Conservation (phyloP, 2,329 filamentous ascomycete genomes). For the Aspergillus neoniger region DNA sequence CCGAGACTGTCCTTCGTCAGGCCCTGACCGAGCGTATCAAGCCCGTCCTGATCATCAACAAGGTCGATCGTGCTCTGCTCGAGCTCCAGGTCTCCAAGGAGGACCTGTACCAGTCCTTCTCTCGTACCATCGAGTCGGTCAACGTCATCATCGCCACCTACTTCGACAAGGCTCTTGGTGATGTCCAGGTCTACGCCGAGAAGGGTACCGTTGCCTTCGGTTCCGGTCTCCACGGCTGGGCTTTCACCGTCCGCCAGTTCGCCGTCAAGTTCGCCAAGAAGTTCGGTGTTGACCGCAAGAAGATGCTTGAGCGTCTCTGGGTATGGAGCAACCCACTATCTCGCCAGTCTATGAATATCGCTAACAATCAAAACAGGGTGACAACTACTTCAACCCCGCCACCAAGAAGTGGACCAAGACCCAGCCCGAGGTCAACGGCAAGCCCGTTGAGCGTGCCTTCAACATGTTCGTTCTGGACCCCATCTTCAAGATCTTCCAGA, state of each 20-base stretch:
- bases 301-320: constrained; percentile 99
- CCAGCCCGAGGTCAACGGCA: constrained; percentile 73
- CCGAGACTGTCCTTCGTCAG: constrained; percentile 98
- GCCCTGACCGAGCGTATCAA: constrained; percentile 99
- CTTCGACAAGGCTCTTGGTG: constrained; percentile 93
- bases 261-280: constrained; percentile 97
- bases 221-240: constrained; percentile 99
- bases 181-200: constrained; percentile 98
- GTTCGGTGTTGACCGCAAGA: constrained; percentile 98
- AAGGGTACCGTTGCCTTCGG: constrained; percentile 98
- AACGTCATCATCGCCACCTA: constrained; percentile 99
- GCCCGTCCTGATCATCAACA: constrained; percentile 99
- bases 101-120: constrained; percentile 99
- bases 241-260: constrained; percentile 98
- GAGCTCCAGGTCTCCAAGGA: constrained; percentile 99
- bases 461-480: constrained; percentile 99
- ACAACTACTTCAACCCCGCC: constrained; percentile 99
- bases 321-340: constrained; percentile 53
- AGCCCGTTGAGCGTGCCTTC: constrained; percentile 95
- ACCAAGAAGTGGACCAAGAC: constrained; percentile 99
- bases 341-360: neutral
- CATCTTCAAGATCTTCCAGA: constrained; percentile 98
- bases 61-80: constrained; percentile 99
- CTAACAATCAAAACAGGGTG: constrained; percentile 57
- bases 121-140: constrained; percentile 98